A percentile compares a stretch with the other conserved stretches of the same genome.
Conservation (phyloP, 306 rosid genomes). For the Trichosanthes cucumerina region DNA sequence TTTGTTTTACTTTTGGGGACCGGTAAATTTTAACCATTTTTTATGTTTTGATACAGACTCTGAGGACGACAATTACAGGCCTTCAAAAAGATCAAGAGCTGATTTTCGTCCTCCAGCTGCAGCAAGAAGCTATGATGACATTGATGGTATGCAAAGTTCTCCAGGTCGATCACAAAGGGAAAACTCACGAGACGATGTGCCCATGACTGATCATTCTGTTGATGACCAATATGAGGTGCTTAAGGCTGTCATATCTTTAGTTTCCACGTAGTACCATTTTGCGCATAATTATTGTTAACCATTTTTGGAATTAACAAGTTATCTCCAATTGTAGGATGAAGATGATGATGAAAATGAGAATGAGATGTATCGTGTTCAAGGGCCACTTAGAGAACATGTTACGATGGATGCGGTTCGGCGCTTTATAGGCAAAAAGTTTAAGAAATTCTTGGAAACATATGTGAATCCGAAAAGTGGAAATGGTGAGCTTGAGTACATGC, state of each 20-base stretch:
- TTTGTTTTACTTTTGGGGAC: not conserved
- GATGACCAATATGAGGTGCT: slow-evolving; percentile 64
- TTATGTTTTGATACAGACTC: slow-evolving; percentile 46
- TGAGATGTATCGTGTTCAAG: slow-evolving; percentile 93
- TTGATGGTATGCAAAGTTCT: slow-evolving; percentile 70
- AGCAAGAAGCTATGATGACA: slow-evolving; percentile 47
- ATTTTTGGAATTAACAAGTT: not conserved
- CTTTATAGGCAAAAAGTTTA: slow-evolving; percentile 78
- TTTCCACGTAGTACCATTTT: not conserved
- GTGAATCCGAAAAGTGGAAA: slow-evolving; percentile 65
- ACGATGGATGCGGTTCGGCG: slow-evolving; percentile 96
- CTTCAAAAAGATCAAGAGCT: slow-evolving; percentile 77
- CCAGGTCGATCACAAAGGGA: slow-evolving; percentile 78
- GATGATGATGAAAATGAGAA: slow-evolving; percentile 59
- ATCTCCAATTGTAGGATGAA: slow-evolving; percentile 47
- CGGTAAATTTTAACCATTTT: not conserved
- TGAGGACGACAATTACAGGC: slow-evolving; percentile 79
- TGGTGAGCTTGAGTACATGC: slow-evolving; percentile 62
- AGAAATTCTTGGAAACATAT: slow-evolving; percentile 66
- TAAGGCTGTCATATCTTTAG: not conserved
- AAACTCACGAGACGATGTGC: slow-evolving; percentile 66
- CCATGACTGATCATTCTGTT: slow-evolving; percentile 82
- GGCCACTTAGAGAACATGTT: slow-evolving; percentile 93
- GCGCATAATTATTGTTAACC: not conserved
- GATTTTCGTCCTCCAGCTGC: slow-evolving; percentile 49